Conservation (phyloP, 1,139 yeast species). For the Yamadazyma membranifaciens region DNA sequence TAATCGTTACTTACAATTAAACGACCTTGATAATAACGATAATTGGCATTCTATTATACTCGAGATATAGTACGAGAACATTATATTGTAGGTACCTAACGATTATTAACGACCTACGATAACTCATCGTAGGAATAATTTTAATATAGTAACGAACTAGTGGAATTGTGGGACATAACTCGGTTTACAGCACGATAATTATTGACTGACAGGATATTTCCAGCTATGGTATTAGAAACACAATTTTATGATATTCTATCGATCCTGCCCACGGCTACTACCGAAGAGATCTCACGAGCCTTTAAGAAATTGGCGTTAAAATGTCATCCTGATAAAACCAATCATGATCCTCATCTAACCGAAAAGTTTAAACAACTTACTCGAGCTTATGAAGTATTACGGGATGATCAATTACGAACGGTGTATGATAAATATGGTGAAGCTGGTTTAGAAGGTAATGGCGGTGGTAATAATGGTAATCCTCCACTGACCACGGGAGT, state of each 20-base stretch:
- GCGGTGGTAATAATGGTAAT: conserved; percentile 9
- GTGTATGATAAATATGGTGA: conserved; percentile 41
- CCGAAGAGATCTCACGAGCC: conserved; percentile 41
- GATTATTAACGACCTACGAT: too few species aligned
- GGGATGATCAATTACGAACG: conserved; percentile 28
- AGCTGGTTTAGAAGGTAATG: conserved; percentile 37
- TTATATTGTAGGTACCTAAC: too few species aligned
- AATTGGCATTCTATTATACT: too few species aligned
- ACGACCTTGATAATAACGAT: too few species aligned
- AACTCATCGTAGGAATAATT: too few species aligned
- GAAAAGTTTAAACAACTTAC: conserved; percentile 46
- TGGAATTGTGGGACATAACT: too few species aligned
- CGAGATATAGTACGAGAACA: too few species aligned
- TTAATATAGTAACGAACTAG: too few species aligned
- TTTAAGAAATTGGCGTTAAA: conserved; percentile 41
- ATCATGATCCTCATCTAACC: conserved; percentile 42
- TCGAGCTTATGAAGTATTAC: conserved; percentile 41
- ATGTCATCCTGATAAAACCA: conserved; percentile 50
- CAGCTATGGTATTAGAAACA: conserved; percentile 19
- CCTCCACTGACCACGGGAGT: conserved; percentile 3
- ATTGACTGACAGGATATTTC: too few species aligned
- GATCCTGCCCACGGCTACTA: conserved; percentile 32
- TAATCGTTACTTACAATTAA: too few species aligned
- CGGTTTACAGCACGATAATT: too few species aligned
- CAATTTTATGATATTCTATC: conserved; percentile 37